A percentile compares a stretch with the other conserved stretches of the same genome.
phyloP scores from a whole-genome alignment of 2,329 filamentous ascomycete species.

The Neocucurbitaria cava region DNA sequence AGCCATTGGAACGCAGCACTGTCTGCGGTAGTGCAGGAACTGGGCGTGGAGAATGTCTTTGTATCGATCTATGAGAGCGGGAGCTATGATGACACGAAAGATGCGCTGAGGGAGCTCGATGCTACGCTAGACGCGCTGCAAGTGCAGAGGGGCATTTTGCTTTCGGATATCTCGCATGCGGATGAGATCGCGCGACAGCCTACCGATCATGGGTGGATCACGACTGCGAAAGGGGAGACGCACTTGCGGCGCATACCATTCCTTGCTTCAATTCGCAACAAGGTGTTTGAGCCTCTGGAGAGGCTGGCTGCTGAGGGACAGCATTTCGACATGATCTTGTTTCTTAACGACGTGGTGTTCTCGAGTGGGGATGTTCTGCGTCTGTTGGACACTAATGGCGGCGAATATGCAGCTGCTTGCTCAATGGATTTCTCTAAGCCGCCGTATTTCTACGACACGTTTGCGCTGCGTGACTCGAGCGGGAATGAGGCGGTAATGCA shows the following conservation, averaged over 20 bases:
- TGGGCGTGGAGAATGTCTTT: constrained; percentile 71
- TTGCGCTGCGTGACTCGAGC: constrained; percentile 63
- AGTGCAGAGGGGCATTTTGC: constrained; percentile 62
- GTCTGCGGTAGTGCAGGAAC: constrained; percentile 60
- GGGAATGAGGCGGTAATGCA: constrained; percentile 61
- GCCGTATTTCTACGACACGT: constrained; percentile 67
- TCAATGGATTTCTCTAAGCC: constrained; percentile 65
- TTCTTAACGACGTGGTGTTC: constrained; percentile 70
- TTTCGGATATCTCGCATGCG: constrained; percentile 62
- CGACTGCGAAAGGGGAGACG: constrained; percentile 55
- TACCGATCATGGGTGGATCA: constrained; percentile 64
- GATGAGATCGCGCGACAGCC: constrained; percentile 44
- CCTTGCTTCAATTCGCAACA: constrained; percentile 69
- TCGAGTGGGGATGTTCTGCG: constrained; percentile 63
- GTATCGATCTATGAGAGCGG: constrained; percentile 73
- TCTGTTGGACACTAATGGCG: constrained; percentile 64
- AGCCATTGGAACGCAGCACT: constrained; percentile 69
- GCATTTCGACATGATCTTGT: constrained; percentile 65
- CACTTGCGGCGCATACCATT: constrained; percentile 73
- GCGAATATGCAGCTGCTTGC: constrained; percentile 68
- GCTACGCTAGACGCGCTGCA: constrained; percentile 58
- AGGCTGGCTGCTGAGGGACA: constrained; percentile 58
- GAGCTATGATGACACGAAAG: constrained; percentile 73
- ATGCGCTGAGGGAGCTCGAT: constrained; percentile 65
- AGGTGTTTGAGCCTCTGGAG: constrained; percentile 65